A percentile compares a stretch with the other conserved stretches of the same genome.
phyloP scores from a whole-genome alignment of 1,139 yeast genomes.

The Lodderomyces orthopsilosis region DNA sequence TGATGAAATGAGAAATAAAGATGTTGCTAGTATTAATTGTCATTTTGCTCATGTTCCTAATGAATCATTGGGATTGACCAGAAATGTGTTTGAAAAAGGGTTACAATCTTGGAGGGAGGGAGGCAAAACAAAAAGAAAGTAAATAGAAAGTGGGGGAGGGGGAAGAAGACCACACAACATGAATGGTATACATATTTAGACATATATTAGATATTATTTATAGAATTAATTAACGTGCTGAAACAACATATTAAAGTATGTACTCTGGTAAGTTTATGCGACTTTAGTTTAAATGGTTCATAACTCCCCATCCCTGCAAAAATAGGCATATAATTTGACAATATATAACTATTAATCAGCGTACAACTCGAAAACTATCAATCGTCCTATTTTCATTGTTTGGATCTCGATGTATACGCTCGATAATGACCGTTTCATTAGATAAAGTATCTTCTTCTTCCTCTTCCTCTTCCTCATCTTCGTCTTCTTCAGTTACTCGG shows the following conservation, averaged over 20 bases:
- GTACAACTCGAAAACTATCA: conserved; percentile 12
- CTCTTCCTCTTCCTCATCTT: conserved; percentile 19
- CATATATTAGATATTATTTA: no score
- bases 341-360: no score
- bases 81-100: conserved; percentile 44
- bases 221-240: no score
- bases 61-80: conserved; percentile 49
- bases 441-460: conserved; percentile 1
- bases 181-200: no score
- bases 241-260: no score
- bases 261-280: no score
- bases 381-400: conserved; percentile 21
- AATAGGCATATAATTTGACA: no score
- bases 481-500: conserved; percentile 16
- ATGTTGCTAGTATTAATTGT: conserved; percentile 62
- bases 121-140: no score
- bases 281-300: no score
- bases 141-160: no score
- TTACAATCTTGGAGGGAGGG: conserved; percentile 29
- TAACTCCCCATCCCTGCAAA: no score
- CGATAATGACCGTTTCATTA: conserved; percentile 11
- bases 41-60: conserved; percentile 52
- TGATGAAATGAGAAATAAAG: conserved; percentile 65
- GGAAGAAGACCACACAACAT: no score
- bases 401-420: conserved; percentile 4